Evolutionary conservation across 140 eudicot genomes (phyloP).

Genomic region (Oenanthe javanica): DNA sequence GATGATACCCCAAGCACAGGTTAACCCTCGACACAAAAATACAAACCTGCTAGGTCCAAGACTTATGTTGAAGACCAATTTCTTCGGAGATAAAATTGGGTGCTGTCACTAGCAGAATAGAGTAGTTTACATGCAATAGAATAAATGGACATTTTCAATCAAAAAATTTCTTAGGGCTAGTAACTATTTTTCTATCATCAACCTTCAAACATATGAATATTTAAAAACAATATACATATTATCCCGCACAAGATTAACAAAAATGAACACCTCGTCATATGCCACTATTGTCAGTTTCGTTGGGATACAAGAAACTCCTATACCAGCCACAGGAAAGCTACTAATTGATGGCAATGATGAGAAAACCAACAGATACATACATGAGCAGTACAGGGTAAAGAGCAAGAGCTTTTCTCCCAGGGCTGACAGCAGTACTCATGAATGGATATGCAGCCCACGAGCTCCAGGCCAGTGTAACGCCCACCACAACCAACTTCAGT

Average conservation of each 20-base stretch:
- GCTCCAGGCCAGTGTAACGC: conserved; percentile 85
- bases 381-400: conserved; percentile 90
- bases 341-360: conserved; percentile 75
- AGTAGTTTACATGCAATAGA: not conserved
- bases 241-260: not conserved
- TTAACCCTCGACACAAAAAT: too few species aligned
- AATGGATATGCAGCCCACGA: conserved; percentile 98
- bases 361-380: conserved; percentile 96
- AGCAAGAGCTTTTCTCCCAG: conserved; percentile 91
- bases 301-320: not conserved
- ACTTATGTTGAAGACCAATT: not conserved
- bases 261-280: conserved; percentile 2
- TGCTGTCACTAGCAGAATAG: not conserved
- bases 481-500: conserved; percentile 69
- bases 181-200: not conserved
- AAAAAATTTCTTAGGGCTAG: not conserved
- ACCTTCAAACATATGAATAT: not conserved
- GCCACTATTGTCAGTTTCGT: not conserved
- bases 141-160: not conserved
- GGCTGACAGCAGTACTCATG: conserved; percentile 94
- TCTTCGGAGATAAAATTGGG: not conserved
- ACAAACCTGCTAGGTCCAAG: too few species aligned
- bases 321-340: not conserved
- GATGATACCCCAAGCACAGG: too few species aligned
- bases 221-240: not conserved